phyloP scores from a whole-genome alignment of 176 grass and related monocot genomes.

The Musa beccarii region DNA sequence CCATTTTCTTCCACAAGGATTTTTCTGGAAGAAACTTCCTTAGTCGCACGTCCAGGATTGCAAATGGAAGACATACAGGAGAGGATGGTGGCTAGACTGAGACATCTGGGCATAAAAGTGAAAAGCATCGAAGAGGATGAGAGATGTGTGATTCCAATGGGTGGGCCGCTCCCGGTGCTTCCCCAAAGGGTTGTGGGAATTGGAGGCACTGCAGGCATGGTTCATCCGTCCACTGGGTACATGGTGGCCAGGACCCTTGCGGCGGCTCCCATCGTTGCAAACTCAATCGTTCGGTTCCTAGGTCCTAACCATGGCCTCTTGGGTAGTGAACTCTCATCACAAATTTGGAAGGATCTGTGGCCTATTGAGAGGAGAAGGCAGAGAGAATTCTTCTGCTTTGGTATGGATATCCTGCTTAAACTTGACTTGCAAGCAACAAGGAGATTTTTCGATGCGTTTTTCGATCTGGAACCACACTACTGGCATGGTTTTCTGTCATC shows the following conservation, averaged over 20 bases:
- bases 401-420: slow-evolving; percentile 96
- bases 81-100: slow-evolving; percentile 73
- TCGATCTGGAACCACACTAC: slow-evolving; percentile 82
- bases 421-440: slow-evolving; percentile 76
- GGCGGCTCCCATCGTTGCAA: slow-evolving; percentile 65
- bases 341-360: slow-evolving; percentile 91
- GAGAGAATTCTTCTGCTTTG: slow-evolving; percentile 98
- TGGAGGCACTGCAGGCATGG: slow-evolving; percentile 93
- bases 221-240: slow-evolving; percentile 92
- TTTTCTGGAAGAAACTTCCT: slow-evolving; percentile 92
- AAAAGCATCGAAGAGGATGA: slow-evolving; percentile 89
- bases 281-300: slow-evolving; percentile 69
- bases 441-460: slow-evolving; percentile 81
- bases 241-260: slow-evolving; percentile 95
- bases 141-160: slow-evolving; percentile 87
- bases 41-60: slow-evolving; percentile 77
- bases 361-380: slow-evolving; percentile 57
- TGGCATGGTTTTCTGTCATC: slow-evolving; percentile 97
- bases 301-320: slow-evolving; percentile 25
- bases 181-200: slow-evolving; percentile 92
- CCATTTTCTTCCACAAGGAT: slow-evolving; percentile 78
- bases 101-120: slow-evolving; percentile 70
- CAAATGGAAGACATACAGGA: slow-evolving; percentile 94
- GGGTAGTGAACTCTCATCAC: slow-evolving; percentile 41
- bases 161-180: slow-evolving; percentile 69